These are phyloP conservation scores for Cenchrus purpureus DNA, from an alignment of 176 grass and related monocot genomes.

Conservation along the genomic window DNA sequence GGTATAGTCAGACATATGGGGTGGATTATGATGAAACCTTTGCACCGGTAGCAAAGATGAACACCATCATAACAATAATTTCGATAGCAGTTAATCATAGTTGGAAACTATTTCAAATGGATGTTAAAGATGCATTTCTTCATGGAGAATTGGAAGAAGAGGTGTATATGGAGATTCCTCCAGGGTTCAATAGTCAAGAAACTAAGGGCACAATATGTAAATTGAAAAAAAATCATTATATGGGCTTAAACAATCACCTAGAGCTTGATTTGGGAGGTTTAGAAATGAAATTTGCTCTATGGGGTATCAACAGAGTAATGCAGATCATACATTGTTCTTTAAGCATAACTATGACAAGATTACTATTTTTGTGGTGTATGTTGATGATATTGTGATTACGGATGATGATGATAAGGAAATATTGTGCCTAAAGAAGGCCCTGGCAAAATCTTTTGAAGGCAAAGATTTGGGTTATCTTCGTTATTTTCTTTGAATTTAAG, in stretches of 20 bases:
- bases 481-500: no score
- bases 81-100: not conserved
- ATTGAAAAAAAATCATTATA: not conserved
- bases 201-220: not conserved
- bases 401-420: no score
- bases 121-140: no score
- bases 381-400: no score
- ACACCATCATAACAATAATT: not conserved
- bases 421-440: no score
- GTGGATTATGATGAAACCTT: no score
- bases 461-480: no score
- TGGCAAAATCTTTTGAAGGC: no score
- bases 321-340: not conserved
- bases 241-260: constrained; percentile 6
- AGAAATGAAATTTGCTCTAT: not conserved
- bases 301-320: not conserved
- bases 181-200: not conserved
- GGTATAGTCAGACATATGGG: no score
- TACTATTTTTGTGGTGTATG: no score
- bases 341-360: not conserved
- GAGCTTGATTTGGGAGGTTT: not conserved
- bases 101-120: not conserved
- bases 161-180: not conserved
- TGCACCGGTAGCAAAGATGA: no score
- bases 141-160: no score